Evolutionary conservation across 768 basidiomycete species (phyloP).

Genomic region (Leccinum olivaceopallidum): DNA sequence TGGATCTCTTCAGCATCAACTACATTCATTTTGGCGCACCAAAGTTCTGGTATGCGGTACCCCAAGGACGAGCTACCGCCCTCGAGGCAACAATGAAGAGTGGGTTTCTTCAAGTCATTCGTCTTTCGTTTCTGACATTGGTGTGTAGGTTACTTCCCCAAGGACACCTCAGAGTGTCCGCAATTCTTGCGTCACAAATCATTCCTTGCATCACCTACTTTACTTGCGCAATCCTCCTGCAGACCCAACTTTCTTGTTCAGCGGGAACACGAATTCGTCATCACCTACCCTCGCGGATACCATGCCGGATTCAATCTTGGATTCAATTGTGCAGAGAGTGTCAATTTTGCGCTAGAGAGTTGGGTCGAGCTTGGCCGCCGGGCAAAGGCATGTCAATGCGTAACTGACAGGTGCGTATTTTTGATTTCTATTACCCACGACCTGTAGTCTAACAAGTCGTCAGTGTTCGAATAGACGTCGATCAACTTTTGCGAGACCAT

Average conservation of each 20-base stretch:
- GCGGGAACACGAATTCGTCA: conserved; percentile 92
- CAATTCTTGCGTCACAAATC: conserved; percentile 98
- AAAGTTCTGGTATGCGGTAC: conserved; percentile 96
- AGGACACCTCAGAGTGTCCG: conserved; percentile 79
- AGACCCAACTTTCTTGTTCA: conserved; percentile 88
- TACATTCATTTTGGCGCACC: conserved; percentile 99
- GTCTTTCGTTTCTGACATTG: conserved; percentile 3
- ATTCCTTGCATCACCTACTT: conserved; percentile 86
- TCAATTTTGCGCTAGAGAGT: conserved; percentile 94
- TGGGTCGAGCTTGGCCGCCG: conserved; percentile 89
- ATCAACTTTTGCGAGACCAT: conserved; percentile 73
- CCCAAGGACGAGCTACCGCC: conserved; percentile 76
- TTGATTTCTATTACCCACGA: background rate
- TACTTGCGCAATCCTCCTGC: conserved; percentile 77
- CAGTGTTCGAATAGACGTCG: conserved; percentile 93
- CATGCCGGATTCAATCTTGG: conserved; percentile 96
- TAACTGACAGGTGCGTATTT: conserved; percentile 63
- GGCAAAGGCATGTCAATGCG: conserved; percentile 75
- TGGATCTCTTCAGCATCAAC: conserved; percentile 99
- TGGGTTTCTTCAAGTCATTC: conserved; percentile 33
- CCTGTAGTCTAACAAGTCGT: conserved; percentile 9
- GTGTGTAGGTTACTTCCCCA: conserved; percentile 79
- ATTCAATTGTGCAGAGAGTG: conserved; percentile 97
- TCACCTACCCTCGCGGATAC: conserved; percentile 93
- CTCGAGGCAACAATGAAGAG: conserved; percentile 92